These are phyloP conservation scores for Mallotus nudiflorus DNA, from an alignment of 345 rosid genomes.

Conservation along the genomic window DNA sequence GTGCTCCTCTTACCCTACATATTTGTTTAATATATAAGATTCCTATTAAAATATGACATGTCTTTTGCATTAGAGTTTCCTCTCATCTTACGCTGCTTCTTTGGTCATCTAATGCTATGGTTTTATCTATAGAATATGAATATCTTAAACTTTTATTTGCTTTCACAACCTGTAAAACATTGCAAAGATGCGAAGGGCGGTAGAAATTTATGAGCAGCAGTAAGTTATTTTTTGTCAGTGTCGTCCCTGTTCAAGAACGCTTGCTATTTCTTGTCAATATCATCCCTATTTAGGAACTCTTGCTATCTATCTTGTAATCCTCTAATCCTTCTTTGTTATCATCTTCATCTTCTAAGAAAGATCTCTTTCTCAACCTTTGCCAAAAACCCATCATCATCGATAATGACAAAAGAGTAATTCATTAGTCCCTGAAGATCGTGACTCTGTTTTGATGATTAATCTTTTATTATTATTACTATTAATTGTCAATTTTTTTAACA, in stretches of 20 bases:
- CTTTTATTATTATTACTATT: not conserved
- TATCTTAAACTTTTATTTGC: not conserved
- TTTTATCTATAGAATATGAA: not conserved
- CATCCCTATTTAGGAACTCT: too few species aligned
- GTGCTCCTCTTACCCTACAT: too few species aligned
- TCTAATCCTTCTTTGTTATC: not conserved
- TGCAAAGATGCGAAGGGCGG: not conserved
- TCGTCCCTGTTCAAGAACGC: conserved; percentile 45
- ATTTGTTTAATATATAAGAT: too few species aligned
- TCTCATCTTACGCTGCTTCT: not conserved
- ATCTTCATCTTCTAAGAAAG: conserved; percentile 40
- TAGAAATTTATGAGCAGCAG: not conserved
- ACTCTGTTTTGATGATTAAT: not conserved
- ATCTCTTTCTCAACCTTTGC: conserved; percentile 46
- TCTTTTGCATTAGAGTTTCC: not conserved
- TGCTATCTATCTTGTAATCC: conserved; percentile 28
- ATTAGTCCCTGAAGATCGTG: not conserved
- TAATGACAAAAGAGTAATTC: conserved; percentile 50
- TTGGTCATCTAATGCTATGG: not conserved
- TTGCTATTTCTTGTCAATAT: conserved; percentile 43
- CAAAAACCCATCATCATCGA: conserved; percentile 50
- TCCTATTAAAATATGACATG: too few species aligned
- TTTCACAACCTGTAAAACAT: not conserved
- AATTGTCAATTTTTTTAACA: not conserved
- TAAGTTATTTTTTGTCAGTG: conserved; percentile 42